Evolutionary conservation across 257 asterid species (phyloP), one percentile per base, ranked within the genome.

Genomic region (Fraxinus cuspidata): DNA sequence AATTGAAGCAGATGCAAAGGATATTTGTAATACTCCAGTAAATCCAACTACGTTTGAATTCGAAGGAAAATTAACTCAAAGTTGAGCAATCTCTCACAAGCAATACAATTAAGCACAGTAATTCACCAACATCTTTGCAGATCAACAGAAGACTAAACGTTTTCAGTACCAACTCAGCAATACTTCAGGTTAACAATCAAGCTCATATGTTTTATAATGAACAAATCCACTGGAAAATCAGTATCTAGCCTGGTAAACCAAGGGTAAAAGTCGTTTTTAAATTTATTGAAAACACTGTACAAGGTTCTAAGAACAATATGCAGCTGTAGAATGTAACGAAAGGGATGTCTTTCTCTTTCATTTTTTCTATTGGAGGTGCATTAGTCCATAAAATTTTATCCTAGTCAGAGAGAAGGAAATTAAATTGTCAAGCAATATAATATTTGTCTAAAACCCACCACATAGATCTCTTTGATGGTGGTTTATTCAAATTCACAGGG

Each of bases 201-300:
- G 70, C 72, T 15, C 40, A 51, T 35, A 21, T 53, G 35, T 40
- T 23, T 56, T 10, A 34, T n/a, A 56, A 6, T 19, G 25, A 6
- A 56, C 27, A 18, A 65, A 29, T 68, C 66, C 38, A 69, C 29
- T 25, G 25, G 74, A 35, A 53, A 53, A 38, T 21, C 70, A 27
- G 7, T 42, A 80, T n/a, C 38, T 56, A 51, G 73, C 58, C 27
- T 56, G 27, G 65, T 56, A n/a, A 56, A 56, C 27, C 65, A n/a
- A n/a, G 65, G 12, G 13, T 10, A 70, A 9, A 16, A 16, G 58
- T 16, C 6, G 34, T 35, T 35, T 25, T 65, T 9, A 28, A 44
- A 70, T 69, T 25, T 18, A 71, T 27, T 11, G 49, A 60, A 56
- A 58, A 44, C 73, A 31, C 18, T 7, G 19, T 66, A 6, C n/a